Percentiles rank a stretch among this genome's conserved stretches.
Evolutionary conservation across 305 asterid genomes (phyloP).

Genomic region (Fraxinus latifolia): DNA sequence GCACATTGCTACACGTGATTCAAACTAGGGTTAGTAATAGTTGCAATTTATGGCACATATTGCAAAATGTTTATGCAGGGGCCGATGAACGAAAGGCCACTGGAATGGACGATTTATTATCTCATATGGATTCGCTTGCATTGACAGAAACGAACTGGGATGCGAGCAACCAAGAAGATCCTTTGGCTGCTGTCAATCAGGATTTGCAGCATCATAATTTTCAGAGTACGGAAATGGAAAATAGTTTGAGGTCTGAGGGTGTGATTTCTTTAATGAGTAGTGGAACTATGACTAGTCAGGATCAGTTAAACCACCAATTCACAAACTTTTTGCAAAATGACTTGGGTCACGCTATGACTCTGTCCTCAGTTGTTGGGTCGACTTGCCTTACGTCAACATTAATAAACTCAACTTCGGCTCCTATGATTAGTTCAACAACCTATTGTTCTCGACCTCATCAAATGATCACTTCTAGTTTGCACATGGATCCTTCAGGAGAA

Average conservation of each 20-base stretch:
- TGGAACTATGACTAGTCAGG: conserved; percentile 42
- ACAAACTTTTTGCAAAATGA: conserved; percentile 64
- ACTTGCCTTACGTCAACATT: conserved; percentile 74
- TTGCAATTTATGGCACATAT: conserved; percentile 34
- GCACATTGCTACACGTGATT: background rate
- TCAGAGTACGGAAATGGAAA: conserved; percentile 50
- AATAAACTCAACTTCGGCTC: conserved; percentile 67
- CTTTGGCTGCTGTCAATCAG: conserved; percentile 47
- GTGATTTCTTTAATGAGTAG: conserved; percentile 37
- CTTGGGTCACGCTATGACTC: conserved; percentile 64
- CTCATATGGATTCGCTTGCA: conserved; percentile 79
- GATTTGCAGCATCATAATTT: conserved; percentile 46
- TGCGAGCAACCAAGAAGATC: conserved; percentile 50
- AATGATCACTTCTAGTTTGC: conserved; percentile 30
- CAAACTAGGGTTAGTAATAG: conserved; percentile 21
- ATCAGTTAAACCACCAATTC: conserved; percentile 55
- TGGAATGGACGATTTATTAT: conserved; percentile 50
- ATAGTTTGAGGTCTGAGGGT: conserved; percentile 39
- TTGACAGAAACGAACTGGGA: conserved; percentile 78
- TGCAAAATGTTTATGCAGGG: conserved; percentile 56
- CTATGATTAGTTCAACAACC: conserved; percentile 71
- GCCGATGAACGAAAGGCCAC: conserved; percentile 49
- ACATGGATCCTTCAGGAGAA: conserved; percentile 34
- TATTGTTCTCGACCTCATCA: conserved; percentile 53
- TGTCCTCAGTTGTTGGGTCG: conserved; percentile 66